Evolutionary conservation across 345 rosid species (phyloP), one percentile per base, ranked within the genome.

Genomic region (Brassica cretica): DNA sequence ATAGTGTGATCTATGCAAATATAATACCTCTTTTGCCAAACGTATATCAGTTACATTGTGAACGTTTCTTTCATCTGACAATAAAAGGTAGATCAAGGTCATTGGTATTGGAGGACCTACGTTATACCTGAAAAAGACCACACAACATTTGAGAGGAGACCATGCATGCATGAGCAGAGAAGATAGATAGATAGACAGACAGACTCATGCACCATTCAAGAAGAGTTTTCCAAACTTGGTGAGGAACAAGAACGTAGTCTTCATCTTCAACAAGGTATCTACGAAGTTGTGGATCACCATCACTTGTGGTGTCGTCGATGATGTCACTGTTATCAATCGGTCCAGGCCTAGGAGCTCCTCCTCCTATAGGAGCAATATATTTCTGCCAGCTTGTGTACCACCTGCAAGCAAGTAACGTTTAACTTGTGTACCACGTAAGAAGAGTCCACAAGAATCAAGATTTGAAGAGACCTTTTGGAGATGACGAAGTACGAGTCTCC

Each of bases 81-180:
- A 76, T 73, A 78, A 87, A 49, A 95, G 92, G 80, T 67, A 81
- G 78, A 93, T 91, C 97, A 95, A 82, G 84, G 85, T 95, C 83
- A 96, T 91, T 19, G 92, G 89, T 81, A 95, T 80, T 2, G 86
- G 79, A 51, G 98, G 98, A 19, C 98, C 98, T 77, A 96, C 99
- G 19, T 78, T 81, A 80, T 95, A 91, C 98, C 99, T 91, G 72
- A 41, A 12, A 44, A 39, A 10, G 10, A 39, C 0, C 6, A 1
- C 41, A 35, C 8, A 35, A 1, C 12, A 39, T 39, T 39, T 39
- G 46, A 35, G 1, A 11, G 51, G n/a, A 44, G n/a, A 44, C 44
- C 44, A 39, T 9, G 44, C 44, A 8, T 32, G 1, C 35, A 32
- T 10, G 49, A 41, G 49, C 14, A 41, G 14, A 41, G 44, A 39